Conservation (phyloP, 192 early-diverging fungal species). For the Dimargaris cristalligena region DNA sequence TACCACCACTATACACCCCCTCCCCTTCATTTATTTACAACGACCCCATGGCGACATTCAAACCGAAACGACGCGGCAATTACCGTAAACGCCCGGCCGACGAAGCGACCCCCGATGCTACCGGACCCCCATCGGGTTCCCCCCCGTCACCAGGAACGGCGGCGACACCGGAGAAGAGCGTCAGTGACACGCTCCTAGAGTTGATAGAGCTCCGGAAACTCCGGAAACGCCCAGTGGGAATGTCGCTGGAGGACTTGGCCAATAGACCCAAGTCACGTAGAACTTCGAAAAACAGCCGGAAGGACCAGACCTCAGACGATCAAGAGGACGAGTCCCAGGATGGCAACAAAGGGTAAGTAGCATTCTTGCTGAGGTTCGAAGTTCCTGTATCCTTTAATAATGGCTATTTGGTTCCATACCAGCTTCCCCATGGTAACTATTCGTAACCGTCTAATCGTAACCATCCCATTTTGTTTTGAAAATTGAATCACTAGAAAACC, state of each 20-base stretch:
- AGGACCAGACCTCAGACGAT: too few relatives aligned
- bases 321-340: too few relatives aligned
- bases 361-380: too few relatives aligned
- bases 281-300: background rate
- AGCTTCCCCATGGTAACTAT: background rate
- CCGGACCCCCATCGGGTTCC: background rate
- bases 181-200: background rate
- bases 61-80: constrained; percentile 4
- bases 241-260: background rate
- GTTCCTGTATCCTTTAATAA: too few relatives aligned
- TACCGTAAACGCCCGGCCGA: background rate
- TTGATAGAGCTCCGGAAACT: background rate
- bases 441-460: background rate
- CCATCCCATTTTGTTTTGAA: background rate
- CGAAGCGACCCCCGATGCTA: background rate
- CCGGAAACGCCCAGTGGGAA: background rate
- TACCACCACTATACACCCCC: too few relatives aligned
- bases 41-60: too few relatives aligned
- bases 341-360: too few relatives aligned
- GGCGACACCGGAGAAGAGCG: background rate
- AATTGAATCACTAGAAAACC: background rate
- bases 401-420: too few relatives aligned
- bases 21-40: too few relatives aligned
- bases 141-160: background rate
- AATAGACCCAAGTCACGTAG: background rate